Conservation (phyloP, 805 yeast genomes). For the Helenozyma rhizophorensis region DNA sequence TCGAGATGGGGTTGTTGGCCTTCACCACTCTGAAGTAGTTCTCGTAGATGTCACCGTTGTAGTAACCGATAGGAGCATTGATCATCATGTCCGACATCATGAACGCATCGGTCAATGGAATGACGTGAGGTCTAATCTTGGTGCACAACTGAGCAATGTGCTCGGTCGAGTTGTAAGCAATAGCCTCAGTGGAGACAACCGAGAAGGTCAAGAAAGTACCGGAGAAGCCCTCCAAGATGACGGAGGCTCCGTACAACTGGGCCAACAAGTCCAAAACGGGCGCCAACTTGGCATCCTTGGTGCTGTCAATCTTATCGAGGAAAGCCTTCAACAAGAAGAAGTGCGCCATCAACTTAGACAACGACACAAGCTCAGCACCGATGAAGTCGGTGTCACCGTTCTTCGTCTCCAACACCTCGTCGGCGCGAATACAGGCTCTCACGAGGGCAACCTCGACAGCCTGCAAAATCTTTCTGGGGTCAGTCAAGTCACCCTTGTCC, state of each 20-base stretch:
- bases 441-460: conserved; percentile 34
- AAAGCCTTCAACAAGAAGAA: conserved; percentile 43
- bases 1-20: conserved; percentile 45
- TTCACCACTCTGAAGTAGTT: conserved; percentile 63
- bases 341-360: conserved; percentile 50
- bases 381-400: conserved; percentile 42
- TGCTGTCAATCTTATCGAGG: conserved; percentile 31
- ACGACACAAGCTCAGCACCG: conserved; percentile 41
- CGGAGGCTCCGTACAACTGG: conserved; percentile 52
- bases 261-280: conserved; percentile 52
- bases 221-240: conserved; percentile 62
- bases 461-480: conserved; percentile 19
- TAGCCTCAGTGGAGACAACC: conserved; percentile 47
- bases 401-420: conserved; percentile 26
- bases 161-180: conserved; percentile 43
- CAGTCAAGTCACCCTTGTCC: conserved; percentile 16
- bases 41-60: conserved; percentile 79
- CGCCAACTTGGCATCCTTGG: conserved; percentile 38
- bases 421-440: conserved; percentile 32
- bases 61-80: conserved; percentile 77
- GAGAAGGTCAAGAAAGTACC: conserved; percentile 67
- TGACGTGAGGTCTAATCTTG: conserved; percentile 57
- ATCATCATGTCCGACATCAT: conserved; percentile 74
- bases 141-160: conserved; percentile 29
- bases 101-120: conserved; percentile 81